Conservation (phyloP, 129 eudicot species). For the Tagetes patula region DNA sequence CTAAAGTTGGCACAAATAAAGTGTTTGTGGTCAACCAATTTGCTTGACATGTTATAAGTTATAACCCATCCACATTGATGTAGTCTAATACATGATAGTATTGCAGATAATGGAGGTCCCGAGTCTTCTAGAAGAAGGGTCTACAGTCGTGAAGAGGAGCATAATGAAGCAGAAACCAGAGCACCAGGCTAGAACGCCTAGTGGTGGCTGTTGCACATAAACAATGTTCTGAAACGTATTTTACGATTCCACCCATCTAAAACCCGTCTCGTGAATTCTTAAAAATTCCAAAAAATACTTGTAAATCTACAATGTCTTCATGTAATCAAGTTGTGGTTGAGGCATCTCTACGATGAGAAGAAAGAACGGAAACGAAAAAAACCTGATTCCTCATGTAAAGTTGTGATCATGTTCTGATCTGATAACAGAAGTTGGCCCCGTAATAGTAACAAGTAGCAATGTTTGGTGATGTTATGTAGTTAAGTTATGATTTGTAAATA, state of each 20-base stretch:
- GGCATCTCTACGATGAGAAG: not conserved
- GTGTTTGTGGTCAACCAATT: not conserved
- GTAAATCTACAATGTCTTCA: slow-evolving; percentile 33
- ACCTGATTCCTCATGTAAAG: slow-evolving; percentile 40
- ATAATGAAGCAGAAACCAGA: slow-evolving; percentile 77
- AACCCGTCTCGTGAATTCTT: slow-evolving; percentile 1
- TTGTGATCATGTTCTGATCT: slow-evolving; percentile 13
- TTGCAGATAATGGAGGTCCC: slow-evolving; percentile 94
- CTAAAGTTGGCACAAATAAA: not conserved
- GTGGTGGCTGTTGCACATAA: slow-evolving; percentile 67
- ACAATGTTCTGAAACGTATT: not conserved
- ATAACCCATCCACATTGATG: not conserved
- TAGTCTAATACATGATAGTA: not conserved
- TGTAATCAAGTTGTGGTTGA: slow-evolving; percentile 33
- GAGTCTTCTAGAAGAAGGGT: slow-evolving; percentile 88
- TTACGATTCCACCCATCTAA: too few species aligned
- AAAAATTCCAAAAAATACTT: slow-evolving; percentile 17
- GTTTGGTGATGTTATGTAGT: not conserved
- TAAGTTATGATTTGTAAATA: slow-evolving; percentile 27
- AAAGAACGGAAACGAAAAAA: not conserved
- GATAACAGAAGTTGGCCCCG: too few species aligned
- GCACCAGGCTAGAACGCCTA: slow-evolving; percentile 32
- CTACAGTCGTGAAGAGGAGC: slow-evolving; percentile 65
- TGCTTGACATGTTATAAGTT: not conserved
- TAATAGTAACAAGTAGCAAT: too few species aligned